Evolutionary conservation across 257 asterid genomes (phyloP), one percentile per base, ranked within the genome.

Genomic region (Solanum phureja): DNA sequence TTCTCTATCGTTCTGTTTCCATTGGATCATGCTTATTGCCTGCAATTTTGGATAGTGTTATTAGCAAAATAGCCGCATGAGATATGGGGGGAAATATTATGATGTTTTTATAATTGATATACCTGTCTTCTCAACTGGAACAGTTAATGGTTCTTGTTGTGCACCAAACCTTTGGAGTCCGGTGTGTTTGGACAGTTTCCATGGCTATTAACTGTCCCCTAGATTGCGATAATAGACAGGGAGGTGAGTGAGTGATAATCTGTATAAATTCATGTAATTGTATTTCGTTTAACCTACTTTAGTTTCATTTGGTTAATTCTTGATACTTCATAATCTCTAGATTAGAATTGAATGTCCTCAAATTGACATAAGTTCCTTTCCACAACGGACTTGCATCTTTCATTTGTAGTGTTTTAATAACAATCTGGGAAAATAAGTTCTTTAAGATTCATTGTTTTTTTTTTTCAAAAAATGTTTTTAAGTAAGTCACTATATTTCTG

Each of bases 141-240:
- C 95, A 97, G 99, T 97, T 97, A 86, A 97, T 94, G 98, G 99
- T 97, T 97, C 91, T 92, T 97, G 91, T 90, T 97, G 92, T 97
- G 99, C 87, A 94, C 97, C 40, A 94, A 89, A 88, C 98, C 99
- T 16, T 86, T 93, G 89, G 97, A 94, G 87, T 95, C 92, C 58
- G 93, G 96, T 87, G 84, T 93, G 77, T 92, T 94, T 89, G 96
- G 95, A 76, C 96, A 94, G 91, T 89, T 90, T 7, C 95, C 99
- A n/a, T 97, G 99, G 99, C 88, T 97, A 60, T 83, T 96, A 88
- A 93, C 97, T 40, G 93, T 94, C 81, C 99, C 99, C 87, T 93
- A 99, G 87, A 94, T 97, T 88, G 95, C 98, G 74, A 95, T 96
- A 82, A 96, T 97, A 76, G 98, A 99, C 87, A 95, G 99, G 92